A percentile compares a stretch with the other conserved stretches of the same genome.
Conservation (phyloP, 2,329 filamentous ascomycete species). For the Cladosporium phlei region DNA sequence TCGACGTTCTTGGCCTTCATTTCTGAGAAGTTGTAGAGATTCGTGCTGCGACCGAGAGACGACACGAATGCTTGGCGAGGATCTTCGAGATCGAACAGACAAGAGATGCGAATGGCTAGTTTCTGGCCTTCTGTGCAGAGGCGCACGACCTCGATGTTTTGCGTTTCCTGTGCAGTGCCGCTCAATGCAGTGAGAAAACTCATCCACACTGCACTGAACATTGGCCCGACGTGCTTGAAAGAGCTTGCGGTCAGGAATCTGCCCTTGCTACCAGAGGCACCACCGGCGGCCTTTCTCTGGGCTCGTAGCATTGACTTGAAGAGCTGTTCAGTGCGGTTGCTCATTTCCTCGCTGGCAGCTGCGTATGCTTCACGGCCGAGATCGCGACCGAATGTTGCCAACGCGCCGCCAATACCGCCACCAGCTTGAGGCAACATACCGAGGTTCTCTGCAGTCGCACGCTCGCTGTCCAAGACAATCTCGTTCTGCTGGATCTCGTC, state of each 20-base stretch:
- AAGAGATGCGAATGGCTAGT: slow-evolving; percentile 86
- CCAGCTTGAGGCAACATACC: slow-evolving; percentile 58
- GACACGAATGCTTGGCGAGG: slow-evolving; percentile 92
- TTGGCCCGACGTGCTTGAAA: slow-evolving; percentile 89
- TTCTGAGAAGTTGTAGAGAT: slow-evolving; percentile 90
- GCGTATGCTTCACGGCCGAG: slow-evolving; percentile 88
- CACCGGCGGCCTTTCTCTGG: slow-evolving; percentile 52
- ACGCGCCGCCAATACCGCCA: slow-evolving; percentile 50
- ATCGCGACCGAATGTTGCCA: slow-evolving; percentile 87
- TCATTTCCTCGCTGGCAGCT: slow-evolving; percentile 94
- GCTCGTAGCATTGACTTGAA: slow-evolving; percentile 91
- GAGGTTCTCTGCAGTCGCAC: slow-evolving; percentile 78
- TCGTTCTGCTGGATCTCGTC: slow-evolving; percentile 90
- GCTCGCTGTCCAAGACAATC: slow-evolving; percentile 89
- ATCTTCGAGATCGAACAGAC: slow-evolving; percentile 88
- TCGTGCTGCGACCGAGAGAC: slow-evolving; percentile 87
- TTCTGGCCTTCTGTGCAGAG: slow-evolving; percentile 94
- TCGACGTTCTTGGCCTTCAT: slow-evolving; percentile 96
- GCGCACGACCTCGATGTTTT: slow-evolving; percentile 87
- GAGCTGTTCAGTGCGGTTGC: slow-evolving; percentile 71
- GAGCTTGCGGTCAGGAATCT: slow-evolving; percentile 89
- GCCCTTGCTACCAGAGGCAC: slow-evolving; percentile 46
- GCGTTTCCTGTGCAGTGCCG: slow-evolving; percentile 85
- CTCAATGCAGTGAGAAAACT: slow-evolving; percentile 94
- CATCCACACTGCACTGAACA: slow-evolving; percentile 99